Evolutionary conservation across 1,139 yeast species (phyloP), one percentile per base, ranked within the genome.

Genomic region (Pichia kudriavzevii): DNA sequence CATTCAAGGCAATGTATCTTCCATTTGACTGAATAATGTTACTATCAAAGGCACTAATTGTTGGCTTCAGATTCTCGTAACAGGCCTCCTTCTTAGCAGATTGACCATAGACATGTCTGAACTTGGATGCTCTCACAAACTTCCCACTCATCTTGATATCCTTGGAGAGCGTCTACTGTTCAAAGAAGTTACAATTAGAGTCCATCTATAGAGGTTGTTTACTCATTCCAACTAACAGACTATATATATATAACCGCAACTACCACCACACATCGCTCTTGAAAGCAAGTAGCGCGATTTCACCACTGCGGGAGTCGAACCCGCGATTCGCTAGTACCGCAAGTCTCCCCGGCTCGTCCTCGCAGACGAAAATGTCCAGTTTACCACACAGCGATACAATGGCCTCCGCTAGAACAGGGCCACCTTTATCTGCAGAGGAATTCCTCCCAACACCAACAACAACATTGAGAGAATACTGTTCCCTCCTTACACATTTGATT

Each of bases 31-130:
- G 78, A 47, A 88, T 72, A 46, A 91, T 69, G 57, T 88, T 88
- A 32, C 95, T 84, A 58, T 91, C 98, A 85, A 95, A 91, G 1
- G 97, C 98, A 52, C 87, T 88, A 56, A 83, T 78, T 49, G 94
- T 83, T 38, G 79, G 72, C 50, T 74, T 78, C 48, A 91, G 67
- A 60, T 91, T 91, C 53, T 91, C 97, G 56, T 83, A 88, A 56
- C 85, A 79, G 43, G 79, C 67, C 55, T 91, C 97, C 56, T 75
- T 83, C 62, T 91, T 91, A 50, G 84, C 70, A 13, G 93, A 73
- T 60, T 88, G 96, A 30, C 97, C 97, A 60, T 73, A 91, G 17
- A 91, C 96, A 58, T 91, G 97, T 57, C 98, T 84, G 56, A 79
- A 91, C 57, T 91, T 91, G 21, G 96, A 87, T 14, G 96, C 95